These are phyloP conservation scores for Dalbergia cultrata DNA, from an alignment of 306 rosid genomes.

Conservation along the genomic window DNA sequence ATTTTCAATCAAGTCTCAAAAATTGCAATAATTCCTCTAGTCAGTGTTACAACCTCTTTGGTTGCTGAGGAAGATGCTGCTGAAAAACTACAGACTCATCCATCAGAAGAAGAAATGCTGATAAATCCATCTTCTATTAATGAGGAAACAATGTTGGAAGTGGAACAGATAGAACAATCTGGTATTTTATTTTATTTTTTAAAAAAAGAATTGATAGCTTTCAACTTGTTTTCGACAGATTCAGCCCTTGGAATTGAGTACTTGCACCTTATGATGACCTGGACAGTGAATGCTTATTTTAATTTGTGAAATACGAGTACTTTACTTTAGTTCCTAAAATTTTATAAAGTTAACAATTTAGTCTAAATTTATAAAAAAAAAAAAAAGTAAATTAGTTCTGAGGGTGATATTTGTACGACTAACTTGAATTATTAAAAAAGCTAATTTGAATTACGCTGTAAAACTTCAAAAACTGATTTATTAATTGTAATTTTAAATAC, in stretches of 20 bases:
- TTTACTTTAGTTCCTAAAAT: no score
- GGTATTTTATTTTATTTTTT: constrained; percentile 34
- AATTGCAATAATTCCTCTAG: constrained; percentile 82
- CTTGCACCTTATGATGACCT: constrained; percentile 19
- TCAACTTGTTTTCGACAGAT: constrained; percentile 9
- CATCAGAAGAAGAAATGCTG: constrained; percentile 42
- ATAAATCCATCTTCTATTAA: neutral
- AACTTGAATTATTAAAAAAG: no score
- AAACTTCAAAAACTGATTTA: no score
- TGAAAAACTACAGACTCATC: constrained; percentile 36
- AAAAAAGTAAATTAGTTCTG: no score
- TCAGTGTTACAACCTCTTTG: constrained; percentile 88
- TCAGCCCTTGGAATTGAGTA: constrained; percentile 30
- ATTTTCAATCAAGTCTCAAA: constrained; percentile 87
- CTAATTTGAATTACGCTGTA: no score
- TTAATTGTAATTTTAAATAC: no score
- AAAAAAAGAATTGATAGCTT: neutral
- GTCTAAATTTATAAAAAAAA: no score
- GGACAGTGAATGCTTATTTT: no score
- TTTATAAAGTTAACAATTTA: no score
- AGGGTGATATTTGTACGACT: no score
- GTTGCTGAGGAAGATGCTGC: constrained; percentile 87
- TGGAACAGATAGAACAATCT: constrained; percentile 20
- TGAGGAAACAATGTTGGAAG: constrained; percentile 29
- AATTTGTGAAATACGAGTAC: no score